A percentile compares a stretch with the other conserved stretches of the same genome.
Evolutionary conservation across 495 filamentous ascomycete species (phyloP).

Genomic region (Aspergillus steynii): DNA sequence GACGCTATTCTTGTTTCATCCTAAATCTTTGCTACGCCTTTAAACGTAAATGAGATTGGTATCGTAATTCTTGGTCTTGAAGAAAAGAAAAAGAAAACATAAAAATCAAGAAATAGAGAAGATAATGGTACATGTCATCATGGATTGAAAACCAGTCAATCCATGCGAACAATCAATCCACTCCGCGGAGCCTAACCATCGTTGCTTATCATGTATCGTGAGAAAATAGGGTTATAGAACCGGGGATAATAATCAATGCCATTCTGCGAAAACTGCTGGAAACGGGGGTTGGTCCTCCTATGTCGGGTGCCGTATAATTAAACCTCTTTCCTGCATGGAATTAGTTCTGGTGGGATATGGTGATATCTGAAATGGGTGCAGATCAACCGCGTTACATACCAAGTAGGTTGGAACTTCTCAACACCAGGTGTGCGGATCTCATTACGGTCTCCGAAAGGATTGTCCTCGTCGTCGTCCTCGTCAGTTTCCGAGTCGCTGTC

Average conservation of each 20-base stretch:
- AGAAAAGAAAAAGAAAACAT: neutral
- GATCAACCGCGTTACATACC: constrained; percentile 34
- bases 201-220: neutral
- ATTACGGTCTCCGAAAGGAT: constrained; percentile 79
- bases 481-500: constrained; percentile 51
- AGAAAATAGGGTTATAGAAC: neutral
- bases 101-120: neutral
- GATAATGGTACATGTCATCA: neutral
- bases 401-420: constrained; percentile 56
- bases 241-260: neutral
- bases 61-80: neutral
- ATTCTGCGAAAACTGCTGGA: neutral
- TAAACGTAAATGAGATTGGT: neutral
- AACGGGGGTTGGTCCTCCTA: neutral
- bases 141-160: neutral
- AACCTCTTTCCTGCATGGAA: constrained; percentile 5
- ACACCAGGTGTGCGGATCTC: constrained; percentile 61
- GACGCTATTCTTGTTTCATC: neutral
- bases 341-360: constrained; percentile 8
- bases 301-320: neutral
- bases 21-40: neutral
- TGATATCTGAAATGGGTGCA: neutral
- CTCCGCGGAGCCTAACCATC: neutral
- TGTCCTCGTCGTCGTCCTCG: constrained; percentile 60
- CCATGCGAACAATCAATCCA: neutral